Evolutionary conservation across 139 green algal genomes (phyloP).

Genomic region (Ettlia oleoabundans): DNA sequence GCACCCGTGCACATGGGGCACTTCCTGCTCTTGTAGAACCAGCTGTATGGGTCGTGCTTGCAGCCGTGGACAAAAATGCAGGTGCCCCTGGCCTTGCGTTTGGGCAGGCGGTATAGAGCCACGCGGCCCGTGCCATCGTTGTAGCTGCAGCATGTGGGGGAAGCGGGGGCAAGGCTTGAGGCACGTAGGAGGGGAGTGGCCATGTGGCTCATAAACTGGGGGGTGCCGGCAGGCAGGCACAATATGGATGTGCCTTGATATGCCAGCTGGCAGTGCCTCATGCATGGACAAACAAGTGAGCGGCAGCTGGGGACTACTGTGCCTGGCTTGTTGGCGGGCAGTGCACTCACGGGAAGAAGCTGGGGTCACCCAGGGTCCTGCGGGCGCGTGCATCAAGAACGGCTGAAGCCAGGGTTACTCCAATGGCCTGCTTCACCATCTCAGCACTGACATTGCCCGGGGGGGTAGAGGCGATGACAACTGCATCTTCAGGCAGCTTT

Average conservation of each 20-base stretch:
- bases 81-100: neutral
- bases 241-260: neutral
- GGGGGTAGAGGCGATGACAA: neutral
- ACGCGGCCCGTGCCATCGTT: constrained; percentile 11
- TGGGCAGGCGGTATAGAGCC: neutral
- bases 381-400: neutral
- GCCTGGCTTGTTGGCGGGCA: neutral
- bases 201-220: neutral
- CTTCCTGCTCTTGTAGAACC: neutral
- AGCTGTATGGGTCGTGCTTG: neutral
- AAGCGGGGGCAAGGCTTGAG: neutral
- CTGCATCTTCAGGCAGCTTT: neutral
- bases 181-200: neutral
- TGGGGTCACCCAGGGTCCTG: constrained; percentile 6
- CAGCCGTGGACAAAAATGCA: neutral
- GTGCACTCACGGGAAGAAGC: constrained; percentile 4
- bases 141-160: neutral
- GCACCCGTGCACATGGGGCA: neutral
- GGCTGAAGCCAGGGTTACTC: neutral
- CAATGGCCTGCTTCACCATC: neutral
- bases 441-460: neutral
- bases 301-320: neutral
- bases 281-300: neutral
- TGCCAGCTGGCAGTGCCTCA: neutral
- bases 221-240: neutral